These are phyloP conservation scores for Tillandsia leiboldiana DNA, from an alignment of 176 grass and related monocot genomes.

Conservation along the genomic window DNA sequence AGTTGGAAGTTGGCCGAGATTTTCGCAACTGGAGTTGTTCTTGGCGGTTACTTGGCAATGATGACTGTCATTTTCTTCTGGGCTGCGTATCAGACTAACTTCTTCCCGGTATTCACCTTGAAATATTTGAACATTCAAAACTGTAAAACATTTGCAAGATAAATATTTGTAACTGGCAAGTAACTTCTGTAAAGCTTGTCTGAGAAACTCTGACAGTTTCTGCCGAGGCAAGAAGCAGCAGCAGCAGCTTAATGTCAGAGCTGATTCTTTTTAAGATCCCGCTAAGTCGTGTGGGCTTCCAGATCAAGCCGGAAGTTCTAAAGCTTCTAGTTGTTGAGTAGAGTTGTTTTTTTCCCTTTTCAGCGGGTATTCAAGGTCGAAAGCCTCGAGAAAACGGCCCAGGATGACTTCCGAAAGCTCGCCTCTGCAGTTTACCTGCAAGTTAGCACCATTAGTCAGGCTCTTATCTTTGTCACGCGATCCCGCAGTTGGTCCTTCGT, in stretches of 20 bases:
- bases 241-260: too few relatives aligned
- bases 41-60: slow-evolving; percentile 61
- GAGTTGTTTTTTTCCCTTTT: background rate
- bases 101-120: slow-evolving; percentile 42
- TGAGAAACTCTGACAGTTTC: too few relatives aligned
- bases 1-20: slow-evolving; percentile 74
- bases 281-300: too few relatives aligned
- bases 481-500: slow-evolving; percentile 63
- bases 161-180: too few relatives aligned
- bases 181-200: too few relatives aligned
- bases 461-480: slow-evolving; percentile 59
- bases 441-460: slow-evolving; percentile 72
- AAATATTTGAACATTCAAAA: background rate
- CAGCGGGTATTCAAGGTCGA: slow-evolving; percentile 52
- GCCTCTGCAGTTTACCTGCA: slow-evolving; percentile 57
- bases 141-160: too few relatives aligned
- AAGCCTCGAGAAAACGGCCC: slow-evolving; percentile 64
- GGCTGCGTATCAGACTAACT: slow-evolving; percentile 57
- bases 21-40: slow-evolving; percentile 59
- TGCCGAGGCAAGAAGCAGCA: too few relatives aligned
- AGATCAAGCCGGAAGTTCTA: too few relatives aligned
- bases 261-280: too few relatives aligned
- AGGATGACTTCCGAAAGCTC: slow-evolving; percentile 55
- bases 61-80: slow-evolving; percentile 84
- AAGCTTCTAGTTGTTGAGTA: too few relatives aligned